Percentiles rank a stretch among this genome's conserved stretches.
Evolutionary conservation across 2,329 filamentous ascomycete genomes (phyloP).

Genomic region (Stylonectria norvegica): DNA sequence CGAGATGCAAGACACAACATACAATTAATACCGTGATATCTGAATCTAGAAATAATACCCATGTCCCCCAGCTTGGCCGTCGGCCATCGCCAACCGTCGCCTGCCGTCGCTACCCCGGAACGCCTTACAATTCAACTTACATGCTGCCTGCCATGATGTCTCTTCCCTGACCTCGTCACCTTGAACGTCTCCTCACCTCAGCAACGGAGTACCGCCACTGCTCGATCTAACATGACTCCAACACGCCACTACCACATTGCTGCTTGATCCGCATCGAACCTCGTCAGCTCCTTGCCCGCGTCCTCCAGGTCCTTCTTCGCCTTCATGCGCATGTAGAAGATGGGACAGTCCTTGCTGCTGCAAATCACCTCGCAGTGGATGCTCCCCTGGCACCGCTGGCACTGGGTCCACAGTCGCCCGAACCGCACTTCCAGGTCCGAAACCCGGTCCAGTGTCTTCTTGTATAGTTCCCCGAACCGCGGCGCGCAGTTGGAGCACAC

Average conservation of each 20-base stretch:
- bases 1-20: too few species aligned
- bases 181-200: too few species aligned
- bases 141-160: too few species aligned
- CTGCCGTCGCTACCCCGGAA: not conserved
- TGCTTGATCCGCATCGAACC: slow-evolving; percentile 84
- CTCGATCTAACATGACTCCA: too few species aligned
- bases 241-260: slow-evolving; percentile 51
- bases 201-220: too few species aligned
- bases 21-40: too few species aligned
- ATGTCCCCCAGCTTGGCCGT: too few species aligned
- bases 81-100: too few species aligned
- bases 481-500: slow-evolving; percentile 84
- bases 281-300: slow-evolving; percentile 79
- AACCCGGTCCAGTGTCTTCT: slow-evolving; percentile 81
- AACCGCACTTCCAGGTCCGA: slow-evolving; percentile 93
- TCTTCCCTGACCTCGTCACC: too few species aligned
- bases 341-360: slow-evolving; percentile 92
- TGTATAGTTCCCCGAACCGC: slow-evolving; percentile 87
- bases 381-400: slow-evolving; percentile 94
- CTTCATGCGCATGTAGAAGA: slow-evolving; percentile 99
- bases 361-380: slow-evolving; percentile 99
- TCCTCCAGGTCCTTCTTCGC: slow-evolving; percentile 99
- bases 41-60: too few species aligned
- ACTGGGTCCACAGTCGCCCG: slow-evolving; percentile 93
- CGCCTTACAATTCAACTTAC: not conserved